Percentiles rank a stretch among this genome's conserved stretches.
Conservation (phyloP, 345 rosid genomes). For the Pugionium cornutum region DNA sequence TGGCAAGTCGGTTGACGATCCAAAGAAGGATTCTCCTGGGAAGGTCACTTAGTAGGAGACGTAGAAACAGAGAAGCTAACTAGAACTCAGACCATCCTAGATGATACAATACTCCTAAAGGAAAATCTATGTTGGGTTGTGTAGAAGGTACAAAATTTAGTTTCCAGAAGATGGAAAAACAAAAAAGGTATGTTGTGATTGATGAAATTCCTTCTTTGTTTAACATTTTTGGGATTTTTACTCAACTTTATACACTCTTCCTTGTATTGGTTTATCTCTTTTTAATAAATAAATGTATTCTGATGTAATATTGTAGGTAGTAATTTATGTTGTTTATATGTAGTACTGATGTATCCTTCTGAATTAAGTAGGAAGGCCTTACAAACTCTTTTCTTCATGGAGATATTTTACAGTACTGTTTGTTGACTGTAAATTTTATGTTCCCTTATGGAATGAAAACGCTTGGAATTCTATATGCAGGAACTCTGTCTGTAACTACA, state of each 20-base stretch:
- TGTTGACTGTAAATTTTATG: background rate
- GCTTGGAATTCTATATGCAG: background rate
- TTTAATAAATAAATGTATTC: conserved; percentile 6
- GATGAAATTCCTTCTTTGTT: background rate
- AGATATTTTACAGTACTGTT: conserved; percentile 10
- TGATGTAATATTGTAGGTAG: conserved; percentile 7
- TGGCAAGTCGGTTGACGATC: conserved; percentile 3
- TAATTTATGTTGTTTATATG: conserved; percentile 17
- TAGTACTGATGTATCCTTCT: conserved; percentile 4
- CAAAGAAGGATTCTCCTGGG: conserved; percentile 16
- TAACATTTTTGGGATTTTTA: conserved; percentile 4
- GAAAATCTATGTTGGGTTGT: conserved; percentile 12
- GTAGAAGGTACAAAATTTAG: conserved; percentile 24
- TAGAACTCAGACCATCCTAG: conserved; percentile 29
- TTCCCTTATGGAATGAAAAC: background rate
- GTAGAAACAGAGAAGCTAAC: conserved; percentile 27
- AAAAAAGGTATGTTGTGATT: background rate
- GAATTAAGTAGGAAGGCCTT: conserved; percentile 13
- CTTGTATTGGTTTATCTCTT: background rate
- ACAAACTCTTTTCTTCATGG: conserved; percentile 6
- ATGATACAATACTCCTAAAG: background rate
- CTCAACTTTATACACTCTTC: conserved; percentile 9
- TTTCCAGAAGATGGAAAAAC: background rate
- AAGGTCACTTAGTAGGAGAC: conserved; percentile 22
- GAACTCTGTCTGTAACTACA: no score